Conservation (phyloP, 1,139 yeast genomes). For the Torulaspora globosa region DNA sequence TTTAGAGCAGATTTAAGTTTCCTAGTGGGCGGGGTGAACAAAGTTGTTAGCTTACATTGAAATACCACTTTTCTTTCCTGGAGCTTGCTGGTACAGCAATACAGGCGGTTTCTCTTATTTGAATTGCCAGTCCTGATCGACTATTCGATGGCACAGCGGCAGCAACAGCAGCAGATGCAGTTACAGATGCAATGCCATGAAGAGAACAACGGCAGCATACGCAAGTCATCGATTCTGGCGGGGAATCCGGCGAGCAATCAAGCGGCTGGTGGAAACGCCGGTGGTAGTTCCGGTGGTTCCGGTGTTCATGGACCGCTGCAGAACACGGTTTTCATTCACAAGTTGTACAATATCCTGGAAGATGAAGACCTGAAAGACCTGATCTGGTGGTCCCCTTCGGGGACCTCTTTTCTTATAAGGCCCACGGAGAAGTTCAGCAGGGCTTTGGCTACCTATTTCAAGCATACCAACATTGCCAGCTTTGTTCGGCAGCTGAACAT, state of each 20-base stretch:
- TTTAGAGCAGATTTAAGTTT: too few relatives aligned
- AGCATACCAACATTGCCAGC: slow-evolving; percentile 76
- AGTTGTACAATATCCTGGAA: slow-evolving; percentile 59
- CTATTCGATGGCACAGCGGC: slow-evolving; percentile 7
- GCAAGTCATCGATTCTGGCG: slow-evolving; percentile 7
- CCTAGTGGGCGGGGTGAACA: too few relatives aligned
- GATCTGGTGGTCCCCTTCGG: slow-evolving; percentile 49
- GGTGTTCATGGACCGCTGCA: slow-evolving; percentile 13
- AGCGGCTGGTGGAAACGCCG: neutral
- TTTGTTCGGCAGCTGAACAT: slow-evolving; percentile 73
- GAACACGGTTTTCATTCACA: slow-evolving; percentile 58
- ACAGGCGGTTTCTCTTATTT: too few relatives aligned
- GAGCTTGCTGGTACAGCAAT: neutral
- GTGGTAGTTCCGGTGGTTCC: neutral
- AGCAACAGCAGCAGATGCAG: slow-evolving; percentile 11
- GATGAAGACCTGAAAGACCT: slow-evolving; percentile 49
- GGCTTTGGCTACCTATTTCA: slow-evolving; percentile 60
- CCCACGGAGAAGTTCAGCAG: slow-evolving; percentile 58
- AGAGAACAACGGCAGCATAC: neutral
- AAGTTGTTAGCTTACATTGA: too few relatives aligned
- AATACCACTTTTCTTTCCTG: too few relatives aligned
- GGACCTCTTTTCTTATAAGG: slow-evolving; percentile 42
- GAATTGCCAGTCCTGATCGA: too few relatives aligned
- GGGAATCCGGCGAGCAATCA: neutral
- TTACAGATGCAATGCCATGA: slow-evolving; percentile 7